phyloP scores from a whole-genome alignment of 345 rosid genomes.

The Sisymbrium irio region DNA sequence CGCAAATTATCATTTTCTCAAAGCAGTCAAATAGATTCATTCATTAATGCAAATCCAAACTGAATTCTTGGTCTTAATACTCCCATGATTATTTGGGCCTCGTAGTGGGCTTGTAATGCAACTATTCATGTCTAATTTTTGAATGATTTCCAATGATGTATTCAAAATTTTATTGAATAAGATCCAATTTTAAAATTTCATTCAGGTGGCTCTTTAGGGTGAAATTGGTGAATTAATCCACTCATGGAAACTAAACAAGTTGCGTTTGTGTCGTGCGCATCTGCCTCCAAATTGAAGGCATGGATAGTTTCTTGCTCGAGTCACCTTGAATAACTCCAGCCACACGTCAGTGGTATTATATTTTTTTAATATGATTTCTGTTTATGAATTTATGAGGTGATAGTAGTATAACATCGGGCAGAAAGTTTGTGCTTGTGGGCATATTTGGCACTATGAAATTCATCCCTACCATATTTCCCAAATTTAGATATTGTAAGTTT shows the following conservation, averaged over 20 bases:
- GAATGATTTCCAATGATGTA: neutral
- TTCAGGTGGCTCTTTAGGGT: neutral
- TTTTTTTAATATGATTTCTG: no score
- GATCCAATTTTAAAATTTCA: neutral
- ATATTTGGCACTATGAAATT: neutral
- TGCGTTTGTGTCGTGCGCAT: neutral
- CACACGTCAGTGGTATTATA: neutral
- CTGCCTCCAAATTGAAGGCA: neutral
- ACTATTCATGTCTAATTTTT: neutral
- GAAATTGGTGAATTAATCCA: neutral
- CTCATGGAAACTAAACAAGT: neutral
- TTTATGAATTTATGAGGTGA: neutral
- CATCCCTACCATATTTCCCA: neutral
- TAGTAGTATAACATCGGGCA: neutral
- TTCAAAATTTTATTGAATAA: no score
- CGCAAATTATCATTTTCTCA: neutral
- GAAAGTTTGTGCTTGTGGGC: neutral
- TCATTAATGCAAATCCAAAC: neutral
- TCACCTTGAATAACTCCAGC: neutral
- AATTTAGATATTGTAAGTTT: neutral
- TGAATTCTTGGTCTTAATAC: neutral
- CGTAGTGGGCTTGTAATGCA: neutral
- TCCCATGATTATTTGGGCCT: neutral
- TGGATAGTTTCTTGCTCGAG: neutral
- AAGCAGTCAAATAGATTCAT: neutral